phyloP scores from a whole-genome alignment of 352 stramenopile genomes.

The Phytophthora ramorum region DNA sequence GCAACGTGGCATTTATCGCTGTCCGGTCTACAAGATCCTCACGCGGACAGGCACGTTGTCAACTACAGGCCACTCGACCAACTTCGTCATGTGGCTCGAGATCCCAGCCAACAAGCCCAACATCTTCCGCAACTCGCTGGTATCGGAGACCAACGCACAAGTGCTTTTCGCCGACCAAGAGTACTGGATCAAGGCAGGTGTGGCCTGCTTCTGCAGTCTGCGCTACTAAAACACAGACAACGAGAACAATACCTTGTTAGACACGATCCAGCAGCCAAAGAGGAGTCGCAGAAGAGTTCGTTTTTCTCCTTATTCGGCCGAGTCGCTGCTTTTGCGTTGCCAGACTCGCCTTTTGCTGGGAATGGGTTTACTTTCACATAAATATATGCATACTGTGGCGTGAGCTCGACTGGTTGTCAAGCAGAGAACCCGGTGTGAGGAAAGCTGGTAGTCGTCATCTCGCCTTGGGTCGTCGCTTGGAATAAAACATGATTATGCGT shows the following conservation, averaged over 20 bases:
- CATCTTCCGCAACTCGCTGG: conserved; percentile 87
- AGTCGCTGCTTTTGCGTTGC: not conserved
- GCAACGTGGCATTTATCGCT: conserved; percentile 90
- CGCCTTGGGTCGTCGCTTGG: conserved; percentile 6
- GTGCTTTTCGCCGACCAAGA: conserved; percentile 93
- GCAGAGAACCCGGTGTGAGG: not conserved
- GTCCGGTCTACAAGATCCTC: conserved; percentile 96
- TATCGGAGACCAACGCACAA: conserved; percentile 93
- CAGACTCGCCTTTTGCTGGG: conserved; percentile 6
- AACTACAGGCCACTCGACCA: conserved; percentile 50
- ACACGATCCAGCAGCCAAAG: not conserved
- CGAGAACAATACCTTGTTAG: not conserved
- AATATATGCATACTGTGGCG: conserved; percentile 38
- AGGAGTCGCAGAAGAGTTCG: conserved; percentile 3
- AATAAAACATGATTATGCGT: conserved; percentile 22
- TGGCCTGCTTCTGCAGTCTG: conserved; percentile 94
- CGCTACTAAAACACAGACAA: conserved; percentile 72
- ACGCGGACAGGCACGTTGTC: conserved; percentile 75
- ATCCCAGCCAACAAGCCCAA: conserved; percentile 86
- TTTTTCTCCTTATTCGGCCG: conserved; percentile 22
- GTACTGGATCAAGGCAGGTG: conserved; percentile 96
- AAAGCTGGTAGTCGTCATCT: not conserved
- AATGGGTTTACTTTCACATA: conserved; percentile 36
- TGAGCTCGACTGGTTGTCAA: conserved; percentile 2
- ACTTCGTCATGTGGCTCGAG: conserved; percentile 98